Evolutionary conservation across 306 rosid species (phyloP).

Genomic region (Malus asiatica): DNA sequence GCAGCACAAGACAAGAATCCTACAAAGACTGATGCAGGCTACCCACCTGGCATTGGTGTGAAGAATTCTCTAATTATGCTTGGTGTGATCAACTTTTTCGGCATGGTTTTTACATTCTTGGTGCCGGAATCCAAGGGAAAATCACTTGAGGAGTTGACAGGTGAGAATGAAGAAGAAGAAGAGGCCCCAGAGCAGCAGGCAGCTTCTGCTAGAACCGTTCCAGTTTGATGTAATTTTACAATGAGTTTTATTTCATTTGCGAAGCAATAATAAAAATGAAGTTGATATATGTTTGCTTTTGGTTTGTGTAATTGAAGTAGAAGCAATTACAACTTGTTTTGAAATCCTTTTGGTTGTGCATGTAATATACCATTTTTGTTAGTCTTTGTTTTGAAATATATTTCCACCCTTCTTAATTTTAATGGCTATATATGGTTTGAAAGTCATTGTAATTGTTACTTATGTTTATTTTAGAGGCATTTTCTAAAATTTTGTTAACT

Average conservation of each 20-base stretch:
- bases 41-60: conserved; percentile 74
- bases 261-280: neutral
- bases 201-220: conserved; percentile 30
- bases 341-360: neutral
- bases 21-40: conserved; percentile 36
- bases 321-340: neutral
- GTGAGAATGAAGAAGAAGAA: conserved; percentile 47
- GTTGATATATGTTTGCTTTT: neutral
- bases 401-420: neutral
- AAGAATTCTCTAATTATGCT: conserved; percentile 59
- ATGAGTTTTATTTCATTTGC: neutral
- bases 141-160: conserved; percentile 79
- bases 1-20: conserved; percentile 55
- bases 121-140: conserved; percentile 87
- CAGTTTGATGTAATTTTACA: conserved; percentile 18
- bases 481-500: neutral
- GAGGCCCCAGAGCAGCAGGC: conserved; percentile 2
- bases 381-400: neutral
- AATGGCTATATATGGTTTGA: too few relatives aligned
- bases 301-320: neutral
- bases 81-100: conserved; percentile 61
- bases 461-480: neutral
- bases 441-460: neutral
- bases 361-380: neutral
- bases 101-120: conserved; percentile 52